These are phyloP conservation scores for Castanea sativa DNA, from an alignment of 306 rosid genomes.

Conservation along the genomic window DNA sequence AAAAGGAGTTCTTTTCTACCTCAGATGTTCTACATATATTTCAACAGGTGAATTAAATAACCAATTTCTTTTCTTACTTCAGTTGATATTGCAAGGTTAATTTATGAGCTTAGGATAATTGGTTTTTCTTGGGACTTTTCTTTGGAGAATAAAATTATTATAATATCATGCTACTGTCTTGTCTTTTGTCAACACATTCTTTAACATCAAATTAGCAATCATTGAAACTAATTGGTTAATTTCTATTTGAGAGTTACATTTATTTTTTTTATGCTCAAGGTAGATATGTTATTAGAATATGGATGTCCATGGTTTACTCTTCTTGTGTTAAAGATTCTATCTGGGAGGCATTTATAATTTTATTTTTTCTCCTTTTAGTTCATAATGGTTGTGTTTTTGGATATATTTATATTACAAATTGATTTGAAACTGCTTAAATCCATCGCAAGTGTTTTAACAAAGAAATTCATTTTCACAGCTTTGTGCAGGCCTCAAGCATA, in stretches of 20 bases:
- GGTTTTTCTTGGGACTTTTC: neutral
- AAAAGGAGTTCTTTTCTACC: constrained; percentile 79
- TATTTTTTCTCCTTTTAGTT: neutral
- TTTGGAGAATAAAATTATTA: neutral
- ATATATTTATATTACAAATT: neutral
- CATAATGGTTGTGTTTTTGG: constrained; percentile 9
- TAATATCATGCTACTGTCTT: neutral
- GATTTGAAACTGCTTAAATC: neutral
- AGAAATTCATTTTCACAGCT: constrained; percentile 58
- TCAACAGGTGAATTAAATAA: constrained; percentile 58
- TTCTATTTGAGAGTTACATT: constrained; percentile 6
- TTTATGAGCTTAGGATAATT: neutral
- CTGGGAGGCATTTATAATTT: neutral
- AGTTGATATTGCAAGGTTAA: constrained; percentile 7
- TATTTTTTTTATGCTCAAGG: neutral
- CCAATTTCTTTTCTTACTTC: neutral
- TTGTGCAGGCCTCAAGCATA: constrained; percentile 94
- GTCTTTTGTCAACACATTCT: neutral
- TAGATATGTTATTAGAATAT: neutral
- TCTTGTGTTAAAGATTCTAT: constrained; percentile 5
- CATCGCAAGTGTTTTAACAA: constrained; percentile 28
- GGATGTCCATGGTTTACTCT: constrained; percentile 16
- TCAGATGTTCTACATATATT: constrained; percentile 87
- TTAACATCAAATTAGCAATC: constrained; percentile 12
- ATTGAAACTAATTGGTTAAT: constrained; percentile 4